These are phyloP conservation scores for Chlorophyllum brunneum DNA, from an alignment of 768 basidiomycete species.

Conservation along the genomic window DNA sequence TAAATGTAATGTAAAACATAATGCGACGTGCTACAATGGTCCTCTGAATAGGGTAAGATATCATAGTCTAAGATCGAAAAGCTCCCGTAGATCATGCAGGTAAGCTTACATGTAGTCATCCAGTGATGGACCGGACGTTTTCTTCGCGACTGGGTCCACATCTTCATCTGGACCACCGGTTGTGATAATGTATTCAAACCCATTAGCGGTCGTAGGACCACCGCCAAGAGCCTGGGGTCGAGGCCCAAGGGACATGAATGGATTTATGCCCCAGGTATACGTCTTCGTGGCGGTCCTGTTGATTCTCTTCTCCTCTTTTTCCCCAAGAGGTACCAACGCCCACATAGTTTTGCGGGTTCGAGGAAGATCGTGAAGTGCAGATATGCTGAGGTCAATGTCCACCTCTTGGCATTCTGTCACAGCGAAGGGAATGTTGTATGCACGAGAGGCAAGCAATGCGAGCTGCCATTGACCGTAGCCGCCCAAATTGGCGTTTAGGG, in stretches of 20 bases:
- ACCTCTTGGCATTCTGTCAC: conserved; percentile 20
- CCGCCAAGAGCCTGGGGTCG: conserved; percentile 11
- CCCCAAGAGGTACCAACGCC: not conserved
- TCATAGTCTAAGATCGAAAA: too few relatives aligned
- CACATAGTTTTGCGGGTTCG: conserved; percentile 1
- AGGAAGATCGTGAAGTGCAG: conserved; percentile 1
- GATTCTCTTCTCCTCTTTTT: conserved; percentile 6
- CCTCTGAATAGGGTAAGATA: too few relatives aligned
- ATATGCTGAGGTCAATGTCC: conserved; percentile 9
- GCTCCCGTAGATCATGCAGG: too few relatives aligned
- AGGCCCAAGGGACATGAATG: conserved; percentile 12
- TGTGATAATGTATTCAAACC: conserved; percentile 9
- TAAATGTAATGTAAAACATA: too few relatives aligned
- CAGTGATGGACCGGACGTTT: conserved; percentile 3
- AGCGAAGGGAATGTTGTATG: conserved; percentile 24
- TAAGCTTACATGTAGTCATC: conserved; percentile 10
- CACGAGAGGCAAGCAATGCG: conserved; percentile 25
- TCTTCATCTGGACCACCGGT: conserved; percentile 12
- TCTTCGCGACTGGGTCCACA: not conserved
- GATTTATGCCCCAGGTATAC: conserved; percentile 7
- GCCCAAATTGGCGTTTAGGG: conserved; percentile 35
- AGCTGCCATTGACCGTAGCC: conserved; percentile 32
- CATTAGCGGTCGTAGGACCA: conserved; percentile 9
- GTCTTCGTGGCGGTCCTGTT: conserved; percentile 8
- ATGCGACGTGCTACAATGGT: too few relatives aligned